These are phyloP conservation scores for Phycomyces nitens DNA, from an alignment of 192 early-diverging fungal species.

Conservation along the genomic window DNA sequence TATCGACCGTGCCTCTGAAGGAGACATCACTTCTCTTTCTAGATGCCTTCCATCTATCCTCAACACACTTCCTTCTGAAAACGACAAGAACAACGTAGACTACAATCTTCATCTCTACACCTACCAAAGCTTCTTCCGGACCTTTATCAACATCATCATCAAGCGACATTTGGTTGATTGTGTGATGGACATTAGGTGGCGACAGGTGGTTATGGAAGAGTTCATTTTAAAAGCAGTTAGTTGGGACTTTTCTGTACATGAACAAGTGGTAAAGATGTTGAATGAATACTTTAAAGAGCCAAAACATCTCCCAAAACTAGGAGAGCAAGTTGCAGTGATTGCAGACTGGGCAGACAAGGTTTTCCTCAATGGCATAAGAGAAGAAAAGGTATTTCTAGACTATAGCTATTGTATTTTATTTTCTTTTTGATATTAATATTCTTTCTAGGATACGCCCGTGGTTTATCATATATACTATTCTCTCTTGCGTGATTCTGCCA, in stretches of 20 bases:
- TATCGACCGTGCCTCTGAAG: slow-evolving; percentile 32
- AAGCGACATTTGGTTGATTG: slow-evolving; percentile 39
- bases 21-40: slow-evolving; percentile 36
- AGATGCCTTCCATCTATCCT: slow-evolving; percentile 38
- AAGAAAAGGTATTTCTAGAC: slow-evolving; percentile 15
- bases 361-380: background rate
- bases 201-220: slow-evolving; percentile 38
- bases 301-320: slow-evolving; percentile 14
- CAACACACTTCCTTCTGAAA: slow-evolving; percentile 30
- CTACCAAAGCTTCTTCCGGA: slow-evolving; percentile 45
- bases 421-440: background rate
- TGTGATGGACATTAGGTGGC: slow-evolving; percentile 34
- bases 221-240: slow-evolving; percentile 38
- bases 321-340: slow-evolving; percentile 20
- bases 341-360: slow-evolving; percentile 16
- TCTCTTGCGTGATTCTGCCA: background rate
- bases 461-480: background rate
- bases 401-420: background rate
- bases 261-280: slow-evolving; percentile 35
- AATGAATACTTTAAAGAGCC: slow-evolving; percentile 30
- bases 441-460: background rate
- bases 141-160: slow-evolving; percentile 34
- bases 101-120: slow-evolving; percentile 35
- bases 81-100: slow-evolving; percentile 12
- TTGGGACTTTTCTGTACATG: slow-evolving; percentile 35